Conservation (phyloP, 2,329 filamentous ascomycete species). For the Raffaelea deltoideospora region DNA sequence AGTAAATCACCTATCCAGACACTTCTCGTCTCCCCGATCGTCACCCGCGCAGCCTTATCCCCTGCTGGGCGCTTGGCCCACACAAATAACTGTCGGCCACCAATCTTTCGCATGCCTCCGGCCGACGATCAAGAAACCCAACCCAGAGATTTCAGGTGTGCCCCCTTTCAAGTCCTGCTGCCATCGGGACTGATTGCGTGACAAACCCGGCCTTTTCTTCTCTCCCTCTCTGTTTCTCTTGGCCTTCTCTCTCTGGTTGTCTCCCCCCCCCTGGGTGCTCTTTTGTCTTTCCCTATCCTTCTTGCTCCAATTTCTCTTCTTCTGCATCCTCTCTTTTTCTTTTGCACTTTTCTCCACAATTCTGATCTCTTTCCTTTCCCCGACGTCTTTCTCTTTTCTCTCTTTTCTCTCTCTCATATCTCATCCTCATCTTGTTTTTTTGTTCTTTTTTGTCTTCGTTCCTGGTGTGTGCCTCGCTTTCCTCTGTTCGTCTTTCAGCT, state of each 20-base stretch:
- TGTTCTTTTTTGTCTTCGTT: background rate
- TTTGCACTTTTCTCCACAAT: too few species aligned
- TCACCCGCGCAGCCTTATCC: too few species aligned
- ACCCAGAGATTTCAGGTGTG: slow-evolving; percentile 5
- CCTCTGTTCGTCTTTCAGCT: too few species aligned
- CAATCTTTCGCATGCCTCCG: slow-evolving; percentile 10
- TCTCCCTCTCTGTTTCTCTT: background rate
- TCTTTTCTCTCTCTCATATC: too few species aligned
- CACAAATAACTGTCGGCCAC: slow-evolving; percentile 6
- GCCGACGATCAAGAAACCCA: slow-evolving; percentile 16
- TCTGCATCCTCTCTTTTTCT: background rate
- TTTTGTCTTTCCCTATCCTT: background rate
- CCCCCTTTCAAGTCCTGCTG: background rate
- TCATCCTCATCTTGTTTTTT: background rate
- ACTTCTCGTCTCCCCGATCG: too few species aligned
- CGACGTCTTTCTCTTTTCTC: too few species aligned
- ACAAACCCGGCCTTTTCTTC: slow-evolving; percentile 4
- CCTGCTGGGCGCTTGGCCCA: too few species aligned
- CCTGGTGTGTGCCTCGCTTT: too few species aligned
- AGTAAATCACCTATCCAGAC: too few species aligned
- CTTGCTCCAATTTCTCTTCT: too few species aligned
- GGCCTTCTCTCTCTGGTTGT: slow-evolving; percentile 1
- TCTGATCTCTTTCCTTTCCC: too few species aligned
- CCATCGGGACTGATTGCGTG: slow-evolving; percentile 7
- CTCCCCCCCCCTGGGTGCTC: background rate